A percentile compares a stretch with the other conserved stretches of the same genome.
Conservation (phyloP, 78 protist species). For the Dictyostelium brefeldianum region DNA sequence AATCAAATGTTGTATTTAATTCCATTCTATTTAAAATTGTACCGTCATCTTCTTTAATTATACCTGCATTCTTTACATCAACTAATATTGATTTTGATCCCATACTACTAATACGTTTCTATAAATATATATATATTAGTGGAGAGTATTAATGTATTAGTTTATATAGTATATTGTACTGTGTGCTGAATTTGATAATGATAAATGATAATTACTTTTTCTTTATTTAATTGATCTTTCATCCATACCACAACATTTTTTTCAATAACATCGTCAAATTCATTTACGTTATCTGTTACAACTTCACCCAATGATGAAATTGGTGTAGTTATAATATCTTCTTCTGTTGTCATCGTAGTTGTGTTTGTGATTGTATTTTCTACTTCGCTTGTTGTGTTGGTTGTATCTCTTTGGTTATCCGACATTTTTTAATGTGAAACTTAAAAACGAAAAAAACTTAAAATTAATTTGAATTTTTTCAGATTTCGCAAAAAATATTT, state of each 20-base stretch:
- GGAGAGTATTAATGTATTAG: neutral
- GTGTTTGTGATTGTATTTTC: neutral
- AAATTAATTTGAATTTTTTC: no score
- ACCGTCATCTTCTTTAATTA: slow-evolving; percentile 30
- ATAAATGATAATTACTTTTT: slow-evolving; percentile 35
- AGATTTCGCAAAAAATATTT: no score
- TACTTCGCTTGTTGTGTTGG: neutral
- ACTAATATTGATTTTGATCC: slow-evolving; percentile 22
- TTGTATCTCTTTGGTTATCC: neutral
- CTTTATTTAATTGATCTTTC: slow-evolving; percentile 51
- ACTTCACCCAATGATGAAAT: slow-evolving; percentile 22
- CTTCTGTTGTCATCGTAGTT: neutral
- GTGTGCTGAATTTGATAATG: neutral
- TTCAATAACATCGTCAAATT: slow-evolving; percentile 42
- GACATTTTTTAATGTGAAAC: neutral
- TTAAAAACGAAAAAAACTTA: neutral
- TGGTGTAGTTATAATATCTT: neutral
- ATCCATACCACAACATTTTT: slow-evolving; percentile 51
- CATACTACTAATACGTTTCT: slow-evolving; percentile 14
- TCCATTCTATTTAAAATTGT: slow-evolving; percentile 46
- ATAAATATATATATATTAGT: neutral
- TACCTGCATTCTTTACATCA: slow-evolving; percentile 72
- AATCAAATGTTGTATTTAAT: slow-evolving; percentile 37
- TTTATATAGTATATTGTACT: neutral
- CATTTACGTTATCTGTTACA: neutral